These are phyloP conservation scores for Gynochthodes officinalis DNA, from an alignment of 257 asterid genomes.

Conservation along the genomic window DNA sequence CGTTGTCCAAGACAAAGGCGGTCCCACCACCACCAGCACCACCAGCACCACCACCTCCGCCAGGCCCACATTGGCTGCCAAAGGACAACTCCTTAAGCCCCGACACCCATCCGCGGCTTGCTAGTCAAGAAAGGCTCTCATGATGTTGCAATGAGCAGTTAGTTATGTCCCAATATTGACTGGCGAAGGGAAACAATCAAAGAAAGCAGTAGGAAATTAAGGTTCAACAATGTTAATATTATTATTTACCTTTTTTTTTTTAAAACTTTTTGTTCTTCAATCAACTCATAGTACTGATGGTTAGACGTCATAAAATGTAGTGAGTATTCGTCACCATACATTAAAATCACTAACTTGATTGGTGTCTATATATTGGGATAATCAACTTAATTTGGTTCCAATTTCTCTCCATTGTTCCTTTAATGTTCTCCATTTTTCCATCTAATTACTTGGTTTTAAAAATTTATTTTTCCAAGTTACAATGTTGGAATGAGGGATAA, in stretches of 20 bases:
- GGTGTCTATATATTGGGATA: no score
- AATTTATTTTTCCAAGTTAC: no score
- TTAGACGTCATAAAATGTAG: neutral
- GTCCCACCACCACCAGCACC: conserved; percentile 5
- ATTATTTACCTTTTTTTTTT: neutral
- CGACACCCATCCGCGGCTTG: conserved; percentile 41
- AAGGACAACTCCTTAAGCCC: conserved; percentile 20
- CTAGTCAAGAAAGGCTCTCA: conserved; percentile 20
- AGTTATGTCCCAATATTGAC: neutral
- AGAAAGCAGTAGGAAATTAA: neutral
- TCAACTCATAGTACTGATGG: no score
- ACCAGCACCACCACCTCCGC: conserved; percentile 14
- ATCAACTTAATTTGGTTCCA: neutral
- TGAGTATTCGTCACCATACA: neutral
- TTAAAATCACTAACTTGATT: neutral
- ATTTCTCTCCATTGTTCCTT: neutral
- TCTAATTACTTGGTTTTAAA: no score
- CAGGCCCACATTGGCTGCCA: conserved; percentile 22
- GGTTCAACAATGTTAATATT: neutral
- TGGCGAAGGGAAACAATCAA: neutral
- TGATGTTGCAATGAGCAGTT: conserved; percentile 8
- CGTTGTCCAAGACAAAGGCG: conserved; percentile 15
- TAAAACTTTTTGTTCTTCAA: no score
- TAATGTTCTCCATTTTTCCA: no score
- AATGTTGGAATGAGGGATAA: no score